phyloP scores from a whole-genome alignment of 371 early-diverging fungal genomes.

The Capniomyces stellatus region DNA sequence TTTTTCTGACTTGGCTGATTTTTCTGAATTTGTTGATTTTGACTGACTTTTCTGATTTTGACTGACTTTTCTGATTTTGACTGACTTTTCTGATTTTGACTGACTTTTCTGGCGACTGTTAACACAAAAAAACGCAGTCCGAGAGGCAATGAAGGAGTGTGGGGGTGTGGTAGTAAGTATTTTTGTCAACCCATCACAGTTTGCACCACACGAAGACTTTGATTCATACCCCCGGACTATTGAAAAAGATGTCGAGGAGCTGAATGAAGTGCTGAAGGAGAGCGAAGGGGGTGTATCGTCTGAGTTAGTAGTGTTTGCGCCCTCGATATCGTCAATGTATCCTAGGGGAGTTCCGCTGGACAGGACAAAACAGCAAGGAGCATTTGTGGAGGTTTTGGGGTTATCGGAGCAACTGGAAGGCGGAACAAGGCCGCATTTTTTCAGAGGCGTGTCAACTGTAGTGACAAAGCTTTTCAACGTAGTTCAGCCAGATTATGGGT shows the following conservation, averaged over 20 bases:
- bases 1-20: too few species aligned
- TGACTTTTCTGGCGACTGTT: too few species aligned
- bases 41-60: too few species aligned
- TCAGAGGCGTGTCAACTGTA: slow-evolving; percentile 92
- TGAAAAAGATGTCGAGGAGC: slow-evolving; percentile 47
- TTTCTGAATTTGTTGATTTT: too few species aligned
- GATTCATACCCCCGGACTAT: slow-evolving; percentile 78
- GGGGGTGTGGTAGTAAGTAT: slow-evolving; percentile 64
- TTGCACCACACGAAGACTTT: slow-evolving; percentile 88
- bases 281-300: neutral
- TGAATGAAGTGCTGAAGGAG: slow-evolving; percentile 32
- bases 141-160: too few species aligned
- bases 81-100: too few species aligned
- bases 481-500: slow-evolving; percentile 62
- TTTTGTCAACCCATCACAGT: slow-evolving; percentile 95
- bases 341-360: slow-evolving; percentile 72
- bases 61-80: too few species aligned
- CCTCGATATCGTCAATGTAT: slow-evolving; percentile 78
- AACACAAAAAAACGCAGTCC: too few species aligned
- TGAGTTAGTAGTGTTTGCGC: slow-evolving; percentile 42
- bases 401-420: slow-evolving; percentile 85
- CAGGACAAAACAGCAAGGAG: slow-evolving; percentile 52
- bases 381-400: slow-evolving; percentile 84
- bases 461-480: slow-evolving; percentile 86
- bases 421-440: slow-evolving; percentile 80